phyloP scores from a whole-genome alignment of 179 eudicot species.

The Beta macrorhiza region DNA sequence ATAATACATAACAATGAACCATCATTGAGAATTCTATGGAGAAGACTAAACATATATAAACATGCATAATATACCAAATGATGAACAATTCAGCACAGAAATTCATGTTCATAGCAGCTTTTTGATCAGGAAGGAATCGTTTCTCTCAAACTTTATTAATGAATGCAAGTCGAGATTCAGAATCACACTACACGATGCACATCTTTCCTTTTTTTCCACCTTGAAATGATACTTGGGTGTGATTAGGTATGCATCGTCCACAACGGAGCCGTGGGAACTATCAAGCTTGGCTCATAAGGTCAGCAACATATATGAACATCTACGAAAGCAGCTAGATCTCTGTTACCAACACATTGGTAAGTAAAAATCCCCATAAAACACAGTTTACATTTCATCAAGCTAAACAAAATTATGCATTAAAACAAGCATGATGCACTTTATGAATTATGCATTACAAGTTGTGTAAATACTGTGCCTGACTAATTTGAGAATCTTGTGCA shows the following conservation, averaged over 20 bases:
- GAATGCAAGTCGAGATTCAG: neutral
- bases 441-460: neutral
- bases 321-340: slow-evolving; percentile 40
- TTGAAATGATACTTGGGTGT: slow-evolving; percentile 17
- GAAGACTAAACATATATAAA: neutral
- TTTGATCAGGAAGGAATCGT: neutral
- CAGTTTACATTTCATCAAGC: neutral
- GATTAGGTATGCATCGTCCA: slow-evolving; percentile 52
- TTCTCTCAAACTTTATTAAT: neutral
- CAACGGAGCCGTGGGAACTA: slow-evolving; percentile 85
- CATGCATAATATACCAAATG: neutral
- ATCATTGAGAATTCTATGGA: neutral
- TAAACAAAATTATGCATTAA: neutral
- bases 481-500: neutral
- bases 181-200: neutral
- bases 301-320: slow-evolving; percentile 49
- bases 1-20: neutral
- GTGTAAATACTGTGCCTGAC: slow-evolving; percentile 16
- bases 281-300: slow-evolving; percentile 63
- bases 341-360: slow-evolving; percentile 59
- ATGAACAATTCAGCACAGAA: neutral
- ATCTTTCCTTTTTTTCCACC: neutral
- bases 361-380: slow-evolving; percentile 6
- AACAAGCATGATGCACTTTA: neutral
- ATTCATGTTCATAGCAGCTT: neutral